These are phyloP conservation scores for Neopestalotiopsis sp. DNA, from an alignment of 2,329 filamentous ascomycete species.

Conservation along the genomic window DNA sequence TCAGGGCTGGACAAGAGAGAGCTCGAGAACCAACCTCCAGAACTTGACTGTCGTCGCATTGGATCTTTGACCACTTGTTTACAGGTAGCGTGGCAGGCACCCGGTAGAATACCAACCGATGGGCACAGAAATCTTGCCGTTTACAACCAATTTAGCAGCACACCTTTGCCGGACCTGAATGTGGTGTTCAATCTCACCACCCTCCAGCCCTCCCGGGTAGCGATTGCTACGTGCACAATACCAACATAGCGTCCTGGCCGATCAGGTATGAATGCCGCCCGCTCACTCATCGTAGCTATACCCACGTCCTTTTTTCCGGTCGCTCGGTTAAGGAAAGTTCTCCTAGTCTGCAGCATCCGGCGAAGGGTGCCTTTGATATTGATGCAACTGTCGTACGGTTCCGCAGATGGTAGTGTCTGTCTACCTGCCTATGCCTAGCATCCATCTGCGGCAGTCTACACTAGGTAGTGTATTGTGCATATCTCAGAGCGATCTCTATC, in stretches of 20 bases:
- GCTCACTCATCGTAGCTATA: not conserved
- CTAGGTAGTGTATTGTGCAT: not conserved
- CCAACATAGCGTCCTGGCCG: too few species aligned
- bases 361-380: not conserved
- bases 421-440: not conserved
- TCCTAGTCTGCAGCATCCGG: slow-evolving; percentile 1
- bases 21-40: not conserved
- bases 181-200: not conserved
- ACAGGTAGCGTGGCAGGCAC: not conserved
- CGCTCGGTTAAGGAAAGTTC: not conserved
- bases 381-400: not conserved
- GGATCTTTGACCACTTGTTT: not conserved
- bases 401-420: not conserved
- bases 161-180: not conserved
- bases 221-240: not conserved
- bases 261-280: not conserved
- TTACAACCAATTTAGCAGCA: not conserved
- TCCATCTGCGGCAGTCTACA: not conserved
- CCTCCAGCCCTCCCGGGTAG: not conserved
- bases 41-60: not conserved
- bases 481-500: not conserved
- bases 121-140: not conserved
- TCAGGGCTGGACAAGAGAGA: not conserved
- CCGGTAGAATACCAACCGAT: not conserved
- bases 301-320: not conserved